These are phyloP conservation scores for Neostapfia colusana DNA, from an alignment of 176 grass and related monocot species.

Conservation along the genomic window DNA sequence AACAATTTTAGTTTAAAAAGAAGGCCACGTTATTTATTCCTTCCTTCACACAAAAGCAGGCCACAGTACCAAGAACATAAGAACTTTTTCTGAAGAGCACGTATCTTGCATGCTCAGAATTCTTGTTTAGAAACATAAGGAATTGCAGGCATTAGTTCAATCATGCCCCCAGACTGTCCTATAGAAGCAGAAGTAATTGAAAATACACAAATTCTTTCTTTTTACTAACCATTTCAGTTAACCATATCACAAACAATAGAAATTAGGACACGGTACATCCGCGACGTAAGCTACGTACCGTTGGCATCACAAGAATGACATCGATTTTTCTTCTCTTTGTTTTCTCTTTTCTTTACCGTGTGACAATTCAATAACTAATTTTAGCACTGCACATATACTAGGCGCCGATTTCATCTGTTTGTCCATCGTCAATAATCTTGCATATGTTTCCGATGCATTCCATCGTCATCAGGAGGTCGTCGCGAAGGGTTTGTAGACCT, in stretches of 20 bases:
- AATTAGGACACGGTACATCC: conserved; percentile 32
- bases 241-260: conserved; percentile 34
- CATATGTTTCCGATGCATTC: not conserved
- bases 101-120: not conserved
- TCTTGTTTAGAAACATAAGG: not conserved
- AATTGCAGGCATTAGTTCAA: not conserved
- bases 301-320: not conserved
- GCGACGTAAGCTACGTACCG: conserved; percentile 15
- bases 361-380: conserved; percentile 20
- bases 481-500: conserved; percentile 82
- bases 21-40: too few relatives aligned
- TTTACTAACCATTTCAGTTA: conserved; percentile 28
- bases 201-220: conserved; percentile 22
- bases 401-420: conserved; percentile 16
- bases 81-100: too few relatives aligned
- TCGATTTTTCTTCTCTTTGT: not conserved
- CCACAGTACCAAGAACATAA: too few relatives aligned
- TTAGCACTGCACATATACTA: conserved; percentile 23
- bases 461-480: conserved; percentile 45
- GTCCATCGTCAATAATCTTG: not conserved
- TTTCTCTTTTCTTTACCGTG: not conserved
- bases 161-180: not conserved
- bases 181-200: not conserved
- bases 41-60: too few relatives aligned
- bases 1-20: too few relatives aligned